Evolutionary conservation across 495 filamentous ascomycete genomes (phyloP).

Genomic region (Tuber borchii): DNA sequence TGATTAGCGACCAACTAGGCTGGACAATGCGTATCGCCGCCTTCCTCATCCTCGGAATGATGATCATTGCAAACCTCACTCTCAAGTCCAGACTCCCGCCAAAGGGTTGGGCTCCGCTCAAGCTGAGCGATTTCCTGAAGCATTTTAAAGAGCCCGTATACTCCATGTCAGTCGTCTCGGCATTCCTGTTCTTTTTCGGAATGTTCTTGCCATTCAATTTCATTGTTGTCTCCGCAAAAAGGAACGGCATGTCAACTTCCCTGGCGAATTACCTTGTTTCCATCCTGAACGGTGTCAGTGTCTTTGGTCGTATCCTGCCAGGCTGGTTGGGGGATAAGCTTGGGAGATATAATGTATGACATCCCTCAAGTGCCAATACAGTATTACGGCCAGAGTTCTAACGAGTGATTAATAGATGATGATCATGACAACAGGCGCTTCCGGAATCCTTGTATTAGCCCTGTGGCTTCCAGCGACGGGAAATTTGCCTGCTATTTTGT

Average conservation of each 20-base stretch:
- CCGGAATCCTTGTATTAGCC: slow-evolving; percentile 59
- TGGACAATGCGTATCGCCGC: slow-evolving; percentile 68
- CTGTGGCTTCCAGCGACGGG: slow-evolving; percentile 60
- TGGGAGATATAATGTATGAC: slow-evolving; percentile 60
- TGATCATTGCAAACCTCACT: slow-evolving; percentile 57
- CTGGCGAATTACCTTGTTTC: slow-evolving; percentile 62
- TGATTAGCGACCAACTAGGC: slow-evolving; percentile 18
- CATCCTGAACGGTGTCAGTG: slow-evolving; percentile 62
- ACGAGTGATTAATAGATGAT: slow-evolving; percentile 42
- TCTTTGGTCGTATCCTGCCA: slow-evolving; percentile 67
- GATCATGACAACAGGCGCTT: slow-evolving; percentile 55
- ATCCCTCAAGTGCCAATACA: neutral
- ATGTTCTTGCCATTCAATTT: slow-evolving; percentile 71
- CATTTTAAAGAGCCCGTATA: slow-evolving; percentile 59
- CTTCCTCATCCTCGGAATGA: slow-evolving; percentile 61
- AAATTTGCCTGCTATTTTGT: slow-evolving; percentile 59
- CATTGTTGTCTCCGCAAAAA: slow-evolving; percentile 54
- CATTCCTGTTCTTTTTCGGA: slow-evolving; percentile 63
- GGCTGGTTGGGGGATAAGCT: slow-evolving; percentile 65
- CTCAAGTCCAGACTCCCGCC: slow-evolving; percentile 60
- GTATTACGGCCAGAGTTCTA: neutral
- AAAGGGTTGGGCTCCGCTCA: slow-evolving; percentile 48
- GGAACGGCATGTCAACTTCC: slow-evolving; percentile 54
- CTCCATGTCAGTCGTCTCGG: slow-evolving; percentile 47
- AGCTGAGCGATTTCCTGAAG: slow-evolving; percentile 51